Conservation (phyloP, 2,329 filamentous ascomycete genomes). For the Talaromyces sp. region DNA sequence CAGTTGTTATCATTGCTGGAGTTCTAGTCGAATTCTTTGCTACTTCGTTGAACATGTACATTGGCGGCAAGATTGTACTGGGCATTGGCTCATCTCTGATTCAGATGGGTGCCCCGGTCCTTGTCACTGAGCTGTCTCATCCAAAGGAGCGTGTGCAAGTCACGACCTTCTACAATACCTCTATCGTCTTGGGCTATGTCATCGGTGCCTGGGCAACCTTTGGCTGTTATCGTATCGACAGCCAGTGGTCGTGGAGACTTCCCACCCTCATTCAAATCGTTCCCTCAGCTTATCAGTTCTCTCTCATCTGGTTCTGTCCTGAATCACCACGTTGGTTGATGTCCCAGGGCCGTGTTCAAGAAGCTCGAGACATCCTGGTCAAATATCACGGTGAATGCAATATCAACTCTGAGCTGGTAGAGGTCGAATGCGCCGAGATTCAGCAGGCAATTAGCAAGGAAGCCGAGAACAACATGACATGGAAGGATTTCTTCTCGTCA, state of each 20-base stretch:
- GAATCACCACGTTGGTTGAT: conserved; percentile 61
- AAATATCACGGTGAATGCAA: conserved; percentile 54
- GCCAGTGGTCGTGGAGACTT: conserved; percentile 51
- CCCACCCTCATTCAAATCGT: conserved; percentile 53
- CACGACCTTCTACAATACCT: conserved; percentile 43
- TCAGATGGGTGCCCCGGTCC: conserved; percentile 43
- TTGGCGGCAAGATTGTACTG: conserved; percentile 26
- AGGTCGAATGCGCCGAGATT: conserved; percentile 51
- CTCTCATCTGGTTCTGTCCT: conserved; percentile 52
- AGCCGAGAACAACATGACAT: conserved; percentile 42
- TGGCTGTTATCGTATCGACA: conserved; percentile 27
- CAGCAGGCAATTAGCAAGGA: conserved; percentile 48
- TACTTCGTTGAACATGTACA: conserved; percentile 27
- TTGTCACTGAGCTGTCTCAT: conserved; percentile 43
- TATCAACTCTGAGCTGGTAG: conserved; percentile 44
- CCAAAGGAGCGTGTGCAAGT: conserved; percentile 41
- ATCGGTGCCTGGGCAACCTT: conserved; percentile 41
- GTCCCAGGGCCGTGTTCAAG: conserved; percentile 48
- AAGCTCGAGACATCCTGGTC: conserved; percentile 51
- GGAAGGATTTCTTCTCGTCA: conserved; percentile 43
- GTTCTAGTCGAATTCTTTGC: conserved; percentile 29
- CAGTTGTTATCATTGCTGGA: conserved; percentile 31
- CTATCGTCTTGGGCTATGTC: conserved; percentile 41
- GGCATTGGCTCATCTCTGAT: conserved; percentile 27
- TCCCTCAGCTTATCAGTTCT: conserved; percentile 40